Conservation (phyloP, 257 asterid species). For the Solanum infundibuliforme region DNA sequence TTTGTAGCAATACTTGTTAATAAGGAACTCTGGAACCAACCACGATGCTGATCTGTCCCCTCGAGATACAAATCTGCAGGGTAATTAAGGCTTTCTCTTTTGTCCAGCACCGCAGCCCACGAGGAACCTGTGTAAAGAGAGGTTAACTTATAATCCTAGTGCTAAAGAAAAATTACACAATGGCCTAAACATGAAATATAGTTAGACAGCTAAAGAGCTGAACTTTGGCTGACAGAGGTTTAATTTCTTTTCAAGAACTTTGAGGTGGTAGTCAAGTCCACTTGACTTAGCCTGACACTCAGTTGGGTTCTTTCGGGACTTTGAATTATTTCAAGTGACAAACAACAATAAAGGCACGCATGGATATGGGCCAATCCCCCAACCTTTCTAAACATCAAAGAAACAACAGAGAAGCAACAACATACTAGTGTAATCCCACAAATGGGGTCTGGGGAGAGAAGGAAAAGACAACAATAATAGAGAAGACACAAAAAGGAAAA, state of each 20-base stretch:
- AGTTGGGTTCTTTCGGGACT: neutral
- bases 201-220: neutral
- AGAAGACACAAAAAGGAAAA: neutral
- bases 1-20: conserved; percentile 86
- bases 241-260: neutral
- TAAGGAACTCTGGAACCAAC: conserved; percentile 98
- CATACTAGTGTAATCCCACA: neutral
- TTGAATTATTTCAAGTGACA: neutral
- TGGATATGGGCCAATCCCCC: neutral
- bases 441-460: neutral
- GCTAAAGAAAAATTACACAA: neutral
- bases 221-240: neutral
- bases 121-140: conserved; percentile 62
- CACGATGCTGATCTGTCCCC: conserved; percentile 99
- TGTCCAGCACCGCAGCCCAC: conserved; percentile 95
- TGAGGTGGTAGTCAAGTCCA: neutral
- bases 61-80: conserved; percentile 98
- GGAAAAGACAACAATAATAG: neutral
- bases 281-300: neutral
- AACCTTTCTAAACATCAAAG: neutral
- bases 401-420: neutral
- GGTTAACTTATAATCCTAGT: neutral
- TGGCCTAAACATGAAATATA: neutral
- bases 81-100: conserved; percentile 61
- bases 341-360: neutral